Evolutionary conservation across 2,329 filamentous ascomycete species (phyloP), one percentile per base, ranked within the genome.

Genomic region (Fusarium luffae): DNA sequence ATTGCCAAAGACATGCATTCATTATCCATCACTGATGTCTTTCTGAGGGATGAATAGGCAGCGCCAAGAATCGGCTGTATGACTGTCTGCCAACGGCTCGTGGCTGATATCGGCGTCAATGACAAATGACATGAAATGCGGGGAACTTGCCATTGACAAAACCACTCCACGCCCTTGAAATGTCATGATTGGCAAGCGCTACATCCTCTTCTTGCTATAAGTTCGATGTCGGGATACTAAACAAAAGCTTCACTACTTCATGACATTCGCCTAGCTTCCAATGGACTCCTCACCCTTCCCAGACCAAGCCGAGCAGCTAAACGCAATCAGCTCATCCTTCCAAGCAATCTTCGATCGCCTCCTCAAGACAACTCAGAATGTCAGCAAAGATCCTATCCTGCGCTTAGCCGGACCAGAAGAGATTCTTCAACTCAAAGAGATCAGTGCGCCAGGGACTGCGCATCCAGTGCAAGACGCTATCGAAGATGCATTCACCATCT

Each of bases 401-500:
- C 32, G 27, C 18, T 42, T 59, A n/a, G 61, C 61, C 4, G n/a
- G 28, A 16, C n/a, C 8, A 23, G 12, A 13, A 0, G 40, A 65
- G 1, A 34, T 65, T 4, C 19, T 52, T 8, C 18, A 6, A 0
- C 60, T 64, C 2, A 64, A 50, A 42, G 40, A 21, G 0, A 47
- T 64, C 16, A 65, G 61, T 3, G 64, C 44, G 19, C 61, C 61
- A 2, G 60, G 61, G 0, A 19, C 32, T 30, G 25, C 51, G 16
- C 60, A 64, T 18, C 23, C 23, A 2, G 30, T 64, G 2, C 21
- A 34, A 10, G 23, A 50, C 1, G 51, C 46, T 12, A 64, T 64
- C 12, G 46, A 64, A 6, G 59, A 64, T 42, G 60, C 18, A 7
- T 64, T 64, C 21, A 44, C 32, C 2, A 64, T 64, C 21, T 28